Evolutionary conservation across 768 basidiomycete genomes (phyloP).

Genomic region (Suillus tomentosus): DNA sequence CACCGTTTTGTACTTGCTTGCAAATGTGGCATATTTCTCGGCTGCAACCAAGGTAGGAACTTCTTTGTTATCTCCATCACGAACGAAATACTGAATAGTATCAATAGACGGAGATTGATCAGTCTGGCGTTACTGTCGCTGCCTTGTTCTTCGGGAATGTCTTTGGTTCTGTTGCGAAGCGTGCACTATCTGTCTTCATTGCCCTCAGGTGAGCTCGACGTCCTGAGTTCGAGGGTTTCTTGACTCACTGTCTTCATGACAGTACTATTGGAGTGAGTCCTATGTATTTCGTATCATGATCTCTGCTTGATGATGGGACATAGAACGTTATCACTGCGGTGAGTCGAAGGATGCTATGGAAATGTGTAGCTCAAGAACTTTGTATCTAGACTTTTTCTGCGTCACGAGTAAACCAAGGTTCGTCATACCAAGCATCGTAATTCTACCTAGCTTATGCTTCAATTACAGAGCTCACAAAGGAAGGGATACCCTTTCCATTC

Average conservation of each 20-base stretch:
- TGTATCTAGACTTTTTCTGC: slow-evolving; percentile 49
- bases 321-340: slow-evolving; percentile 37
- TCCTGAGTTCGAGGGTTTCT: not conserved
- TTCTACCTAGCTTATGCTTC: not conserved
- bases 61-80: too few relatives aligned
- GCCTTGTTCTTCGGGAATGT: slow-evolving; percentile 62
- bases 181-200: slow-evolving; percentile 55
- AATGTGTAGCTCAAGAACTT: not conserved
- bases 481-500: slow-evolving; percentile 60
- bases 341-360: slow-evolving; percentile 11
- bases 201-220: slow-evolving; percentile 46
- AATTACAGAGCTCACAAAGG: slow-evolving; percentile 55
- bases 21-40: slow-evolving; percentile 61
- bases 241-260: not conserved
- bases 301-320: not conserved
- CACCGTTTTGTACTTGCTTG: slow-evolving; percentile 52
- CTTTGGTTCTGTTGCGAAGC: slow-evolving; percentile 53
- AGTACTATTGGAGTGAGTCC: slow-evolving; percentile 39
- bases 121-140: slow-evolving; percentile 55
- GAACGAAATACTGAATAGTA: not conserved
- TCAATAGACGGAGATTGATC: slow-evolving; percentile 44
- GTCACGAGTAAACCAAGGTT: slow-evolving; percentile 54
- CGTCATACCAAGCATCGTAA: not conserved
- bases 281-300: not conserved
- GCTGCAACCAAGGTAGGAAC: slow-evolving; percentile 27